phyloP scores from a whole-genome alignment of 257 asterid species.

The Solanum sitiens region DNA sequence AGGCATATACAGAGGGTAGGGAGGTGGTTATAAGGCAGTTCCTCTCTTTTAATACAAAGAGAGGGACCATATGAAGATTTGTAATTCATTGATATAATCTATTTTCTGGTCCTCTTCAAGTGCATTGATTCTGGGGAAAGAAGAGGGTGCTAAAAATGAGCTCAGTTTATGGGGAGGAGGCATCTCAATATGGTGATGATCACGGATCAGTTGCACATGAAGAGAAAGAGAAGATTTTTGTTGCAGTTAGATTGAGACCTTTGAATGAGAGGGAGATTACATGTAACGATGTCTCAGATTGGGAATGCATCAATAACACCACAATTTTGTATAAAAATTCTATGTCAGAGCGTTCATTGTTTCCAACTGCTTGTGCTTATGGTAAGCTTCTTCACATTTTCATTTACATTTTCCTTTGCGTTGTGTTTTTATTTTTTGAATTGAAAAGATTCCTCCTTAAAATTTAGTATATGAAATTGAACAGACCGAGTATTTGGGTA shows the following conservation, averaged over 20 bases:
- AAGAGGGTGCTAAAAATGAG: constrained; percentile 28
- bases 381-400: constrained; percentile 27
- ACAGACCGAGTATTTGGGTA: constrained; percentile 73
- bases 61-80: constrained; percentile 23
- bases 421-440: not conserved
- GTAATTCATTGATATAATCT: constrained; percentile 2
- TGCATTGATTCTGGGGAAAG: constrained; percentile 18
- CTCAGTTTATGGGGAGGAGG: constrained; percentile 34
- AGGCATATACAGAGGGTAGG: not conserved
- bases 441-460: not conserved
- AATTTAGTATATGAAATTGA: not conserved
- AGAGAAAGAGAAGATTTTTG: constrained; percentile 89
- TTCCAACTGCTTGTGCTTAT: constrained; percentile 59
- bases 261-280: constrained; percentile 52
- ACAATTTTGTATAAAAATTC: constrained; percentile 58
- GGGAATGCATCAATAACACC: constrained; percentile 84
- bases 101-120: constrained; percentile 27
- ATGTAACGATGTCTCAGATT: constrained; percentile 45
- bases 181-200: constrained; percentile 19
- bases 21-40: constrained; percentile 13
- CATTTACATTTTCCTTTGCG: not conserved
- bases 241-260: constrained; percentile 81
- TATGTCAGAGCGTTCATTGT: constrained; percentile 44
- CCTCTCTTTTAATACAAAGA: constrained; percentile 48
- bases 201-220: constrained; percentile 45